A percentile compares a stretch with the other conserved stretches of the same genome.
Conservation (phyloP, 2,329 filamentous ascomycete genomes). For the Bipolaris victoriae region DNA sequence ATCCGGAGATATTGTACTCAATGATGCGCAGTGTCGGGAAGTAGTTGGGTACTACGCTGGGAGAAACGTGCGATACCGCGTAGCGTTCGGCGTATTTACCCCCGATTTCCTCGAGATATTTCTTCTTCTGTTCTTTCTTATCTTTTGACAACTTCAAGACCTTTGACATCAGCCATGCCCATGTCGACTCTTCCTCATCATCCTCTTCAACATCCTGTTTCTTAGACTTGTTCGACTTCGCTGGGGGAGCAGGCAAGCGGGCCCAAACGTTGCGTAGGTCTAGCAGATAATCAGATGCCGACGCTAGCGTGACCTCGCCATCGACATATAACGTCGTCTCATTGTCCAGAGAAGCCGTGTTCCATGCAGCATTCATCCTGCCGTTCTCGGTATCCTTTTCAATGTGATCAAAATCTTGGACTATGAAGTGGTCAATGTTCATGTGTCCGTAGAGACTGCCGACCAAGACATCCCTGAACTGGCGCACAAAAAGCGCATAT, state of each 20-base stretch:
- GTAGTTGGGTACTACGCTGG: slow-evolving; percentile 91
- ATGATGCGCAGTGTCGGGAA: slow-evolving; percentile 89
- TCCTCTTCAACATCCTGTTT: slow-evolving; percentile 21
- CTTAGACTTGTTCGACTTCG: slow-evolving; percentile 23
- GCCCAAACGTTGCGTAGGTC: slow-evolving; percentile 82
- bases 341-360: slow-evolving; percentile 32
- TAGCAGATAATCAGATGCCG: slow-evolving; percentile 79
- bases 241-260: slow-evolving; percentile 63
- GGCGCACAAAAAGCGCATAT: slow-evolving; percentile 86
- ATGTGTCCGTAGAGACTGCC: slow-evolving; percentile 88
- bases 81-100: slow-evolving; percentile 86
- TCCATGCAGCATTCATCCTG: slow-evolving; percentile 43
- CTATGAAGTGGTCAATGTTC: slow-evolving; percentile 97
- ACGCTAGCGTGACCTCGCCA: slow-evolving; percentile 65
- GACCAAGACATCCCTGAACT: slow-evolving; percentile 89
- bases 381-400: slow-evolving; percentile 61
- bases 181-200: slow-evolving; percentile 26
- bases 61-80: slow-evolving; percentile 77
- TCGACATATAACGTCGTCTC: slow-evolving; percentile 39
- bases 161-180: slow-evolving; percentile 27
- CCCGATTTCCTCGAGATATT: slow-evolving; percentile 71
- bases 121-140: slow-evolving; percentile 56
- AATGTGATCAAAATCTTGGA: slow-evolving; percentile 83
- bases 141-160: slow-evolving; percentile 22
- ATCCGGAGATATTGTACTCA: slow-evolving; percentile 87